These are phyloP conservation scores for Cryphonectria japonica DNA, from an alignment of 2,329 filamentous ascomycete genomes.

Conservation along the genomic window DNA sequence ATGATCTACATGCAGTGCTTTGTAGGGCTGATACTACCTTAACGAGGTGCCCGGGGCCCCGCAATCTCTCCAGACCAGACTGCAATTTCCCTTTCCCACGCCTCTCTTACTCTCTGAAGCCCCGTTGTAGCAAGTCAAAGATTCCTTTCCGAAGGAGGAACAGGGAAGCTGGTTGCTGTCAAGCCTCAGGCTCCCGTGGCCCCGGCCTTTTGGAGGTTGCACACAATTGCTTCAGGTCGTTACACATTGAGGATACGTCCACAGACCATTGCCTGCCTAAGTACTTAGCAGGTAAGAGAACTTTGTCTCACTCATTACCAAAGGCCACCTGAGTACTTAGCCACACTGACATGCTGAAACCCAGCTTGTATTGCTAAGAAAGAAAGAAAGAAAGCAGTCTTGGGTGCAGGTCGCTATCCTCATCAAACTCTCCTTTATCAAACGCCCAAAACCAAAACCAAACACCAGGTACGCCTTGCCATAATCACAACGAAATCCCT, in stretches of 20 bases:
- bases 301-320: background rate
- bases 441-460: background rate
- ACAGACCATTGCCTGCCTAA: background rate
- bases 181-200: background rate
- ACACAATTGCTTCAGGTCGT: background rate
- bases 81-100: background rate
- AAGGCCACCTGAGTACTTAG: background rate
- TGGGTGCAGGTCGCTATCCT: background rate
- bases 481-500: background rate
- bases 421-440: background rate
- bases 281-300: background rate
- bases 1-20: constrained; percentile 9
- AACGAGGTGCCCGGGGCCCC: background rate
- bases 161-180: background rate
- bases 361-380: background rate
- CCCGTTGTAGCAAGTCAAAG: background rate
- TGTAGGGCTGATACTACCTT: constrained; percentile 22
- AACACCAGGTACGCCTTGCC: background rate
- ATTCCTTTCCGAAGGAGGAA: too few species aligned
- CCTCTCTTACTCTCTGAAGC: background rate
- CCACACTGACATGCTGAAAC: background rate
- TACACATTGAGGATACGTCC: background rate
- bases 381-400: background rate
- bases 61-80: background rate
- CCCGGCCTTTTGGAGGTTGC: background rate